phyloP scores from a whole-genome alignment of 164 flowering plant species.

The Umbilicus rupestris region DNA sequence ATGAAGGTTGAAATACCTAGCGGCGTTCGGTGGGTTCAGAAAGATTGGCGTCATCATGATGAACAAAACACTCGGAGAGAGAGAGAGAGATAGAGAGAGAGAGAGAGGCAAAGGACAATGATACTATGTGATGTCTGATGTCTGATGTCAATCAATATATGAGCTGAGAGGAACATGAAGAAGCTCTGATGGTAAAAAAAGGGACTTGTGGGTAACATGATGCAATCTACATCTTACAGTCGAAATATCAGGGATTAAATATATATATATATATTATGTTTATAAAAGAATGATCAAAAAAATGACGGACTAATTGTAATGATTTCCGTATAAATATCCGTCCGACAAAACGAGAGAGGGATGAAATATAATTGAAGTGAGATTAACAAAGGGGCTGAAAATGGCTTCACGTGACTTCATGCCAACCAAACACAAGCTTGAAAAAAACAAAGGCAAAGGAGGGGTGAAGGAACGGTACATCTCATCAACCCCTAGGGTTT shows the following conservation, averaged over 20 bases:
- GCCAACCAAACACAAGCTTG: not conserved
- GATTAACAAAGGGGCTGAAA: not conserved
- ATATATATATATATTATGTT: too few relatives aligned
- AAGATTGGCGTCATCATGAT: conserved; percentile 19
- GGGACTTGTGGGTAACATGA: conserved; percentile 2
- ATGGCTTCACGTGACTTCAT: conserved; percentile 7
- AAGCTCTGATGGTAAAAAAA: not conserved
- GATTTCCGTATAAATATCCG: too few relatives aligned
- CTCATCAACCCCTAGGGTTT: conserved; percentile 14
- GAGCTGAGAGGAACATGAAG: not conserved
- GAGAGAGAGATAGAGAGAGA: not conserved
- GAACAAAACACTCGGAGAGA: conserved; percentile 10
- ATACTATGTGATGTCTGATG: not conserved
- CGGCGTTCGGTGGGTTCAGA: conserved; percentile 16
- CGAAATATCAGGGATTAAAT: not conserved
- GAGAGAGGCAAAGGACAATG: not conserved
- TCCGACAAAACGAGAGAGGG: too few relatives aligned
- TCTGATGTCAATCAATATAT: not conserved
- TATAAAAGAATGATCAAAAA: too few relatives aligned
- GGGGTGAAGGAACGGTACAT: conserved; percentile 5
- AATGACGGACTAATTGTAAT: too few relatives aligned
- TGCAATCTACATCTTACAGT: not conserved
- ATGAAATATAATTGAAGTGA: not conserved
- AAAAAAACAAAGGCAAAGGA: not conserved
- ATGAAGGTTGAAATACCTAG: conserved; percentile 11